Percentiles rank a stretch among this genome's conserved stretches.
Evolutionary conservation across 352 stramenopile species (phyloP).

Genomic region (Phytophthora idaei): DNA sequence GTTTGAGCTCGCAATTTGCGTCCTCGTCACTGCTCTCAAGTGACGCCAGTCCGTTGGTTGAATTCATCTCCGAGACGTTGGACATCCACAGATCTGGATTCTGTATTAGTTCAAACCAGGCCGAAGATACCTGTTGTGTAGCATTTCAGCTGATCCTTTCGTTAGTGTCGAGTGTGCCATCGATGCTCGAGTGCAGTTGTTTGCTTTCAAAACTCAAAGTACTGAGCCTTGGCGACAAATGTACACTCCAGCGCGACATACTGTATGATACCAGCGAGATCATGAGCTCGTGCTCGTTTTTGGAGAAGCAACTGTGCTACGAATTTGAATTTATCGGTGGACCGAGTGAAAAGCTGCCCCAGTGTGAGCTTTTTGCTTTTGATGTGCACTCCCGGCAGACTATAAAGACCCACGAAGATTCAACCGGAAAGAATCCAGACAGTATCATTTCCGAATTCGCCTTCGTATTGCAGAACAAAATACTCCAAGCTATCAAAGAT

Average conservation of each 20-base stretch:
- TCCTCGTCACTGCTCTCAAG: slow-evolving; percentile 16
- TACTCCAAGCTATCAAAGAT: slow-evolving; percentile 43
- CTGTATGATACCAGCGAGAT: slow-evolving; percentile 7
- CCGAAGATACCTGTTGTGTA: slow-evolving; percentile 54
- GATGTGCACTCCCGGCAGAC: slow-evolving; percentile 10
- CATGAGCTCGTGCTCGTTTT: slow-evolving; percentile 36
- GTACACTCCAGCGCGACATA: neutral
- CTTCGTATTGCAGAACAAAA: slow-evolving; percentile 39
- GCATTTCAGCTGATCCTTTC: slow-evolving; percentile 41
- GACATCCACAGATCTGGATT: slow-evolving; percentile 22
- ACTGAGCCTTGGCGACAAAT: slow-evolving; percentile 23
- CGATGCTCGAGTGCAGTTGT: slow-evolving; percentile 35
- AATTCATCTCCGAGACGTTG: slow-evolving; percentile 39
- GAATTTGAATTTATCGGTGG: slow-evolving; percentile 40
- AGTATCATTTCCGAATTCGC: slow-evolving; percentile 14
- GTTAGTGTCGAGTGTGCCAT: slow-evolving; percentile 42
- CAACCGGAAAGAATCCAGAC: neutral
- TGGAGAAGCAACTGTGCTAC: slow-evolving; percentile 44
- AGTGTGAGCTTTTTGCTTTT: slow-evolving; percentile 36
- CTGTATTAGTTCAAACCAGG: slow-evolving; percentile 26
- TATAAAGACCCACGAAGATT: neutral
- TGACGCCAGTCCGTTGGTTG: slow-evolving; percentile 13
- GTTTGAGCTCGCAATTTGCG: slow-evolving; percentile 40
- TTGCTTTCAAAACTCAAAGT: slow-evolving; percentile 31
- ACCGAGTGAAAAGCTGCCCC: slow-evolving; percentile 34